Percentiles rank a stretch among this genome's conserved stretches.
Evolutionary conservation across 345 rosid genomes (phyloP).

Genomic region (Populus davidiana): DNA sequence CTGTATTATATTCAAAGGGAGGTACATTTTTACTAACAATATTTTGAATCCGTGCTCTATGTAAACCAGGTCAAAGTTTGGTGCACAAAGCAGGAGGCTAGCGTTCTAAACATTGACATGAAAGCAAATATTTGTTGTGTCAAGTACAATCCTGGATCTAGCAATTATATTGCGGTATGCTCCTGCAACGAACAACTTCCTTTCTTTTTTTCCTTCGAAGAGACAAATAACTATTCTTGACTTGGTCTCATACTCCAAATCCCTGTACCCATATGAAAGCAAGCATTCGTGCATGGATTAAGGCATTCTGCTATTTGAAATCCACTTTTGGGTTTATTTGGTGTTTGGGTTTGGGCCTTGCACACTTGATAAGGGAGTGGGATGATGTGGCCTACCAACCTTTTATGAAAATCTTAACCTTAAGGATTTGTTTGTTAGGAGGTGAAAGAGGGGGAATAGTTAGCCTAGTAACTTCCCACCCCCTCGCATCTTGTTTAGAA

Average conservation of each 20-base stretch:
- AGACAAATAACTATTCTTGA: no score
- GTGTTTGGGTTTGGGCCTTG: neutral
- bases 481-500: no score
- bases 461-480: no score
- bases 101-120: slow-evolving; percentile 93
- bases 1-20: neutral
- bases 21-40: slow-evolving; percentile 8
- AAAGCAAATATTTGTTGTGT: slow-evolving; percentile 98
- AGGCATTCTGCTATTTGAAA: neutral
- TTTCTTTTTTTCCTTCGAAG: no score
- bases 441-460: no score
- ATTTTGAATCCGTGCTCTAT: slow-evolving; percentile 16
- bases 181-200: neutral
- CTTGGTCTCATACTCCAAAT: neutral
- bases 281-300: neutral
- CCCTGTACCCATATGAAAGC: neutral
- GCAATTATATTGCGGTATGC: slow-evolving; percentile 89
- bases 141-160: slow-evolving; percentile 95
- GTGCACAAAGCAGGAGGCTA: slow-evolving; percentile 96
- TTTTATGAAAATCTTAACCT: neutral
- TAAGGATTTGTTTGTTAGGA: no score
- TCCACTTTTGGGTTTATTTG: neutral
- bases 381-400: neutral
- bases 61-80: slow-evolving; percentile 86
- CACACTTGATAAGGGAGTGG: neutral